These are phyloP conservation scores for Leccinum pallidistipes DNA, from an alignment of 1,284 basidiomycete genomes.

Conservation along the genomic window DNA sequence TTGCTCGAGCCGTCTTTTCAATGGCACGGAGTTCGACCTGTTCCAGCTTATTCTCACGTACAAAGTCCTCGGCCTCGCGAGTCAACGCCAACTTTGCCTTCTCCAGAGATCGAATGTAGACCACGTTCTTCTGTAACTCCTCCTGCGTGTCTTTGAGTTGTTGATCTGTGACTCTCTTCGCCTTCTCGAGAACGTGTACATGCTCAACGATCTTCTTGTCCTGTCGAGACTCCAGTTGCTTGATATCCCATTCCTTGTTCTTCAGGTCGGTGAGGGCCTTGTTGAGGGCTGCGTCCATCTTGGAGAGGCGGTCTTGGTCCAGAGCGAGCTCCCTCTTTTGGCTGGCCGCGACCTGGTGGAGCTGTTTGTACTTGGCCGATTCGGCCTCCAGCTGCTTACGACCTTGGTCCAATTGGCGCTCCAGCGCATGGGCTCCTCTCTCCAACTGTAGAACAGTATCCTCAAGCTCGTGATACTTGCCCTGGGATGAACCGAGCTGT, in stretches of 20 bases:
- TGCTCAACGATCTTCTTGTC: slow-evolving; percentile 99
- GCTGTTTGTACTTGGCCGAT: slow-evolving; percentile 64
- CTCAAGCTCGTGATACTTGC: slow-evolving; percentile 87
- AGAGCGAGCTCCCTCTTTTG: slow-evolving; percentile 70
- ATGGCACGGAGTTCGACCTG: slow-evolving; percentile 64
- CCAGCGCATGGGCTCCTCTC: slow-evolving; percentile 74
- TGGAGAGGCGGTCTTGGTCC: slow-evolving; percentile 69
- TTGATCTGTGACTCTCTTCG: slow-evolving; percentile 93
- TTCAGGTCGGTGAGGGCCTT: slow-evolving; percentile 80
- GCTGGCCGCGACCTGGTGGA: slow-evolving; percentile 66
- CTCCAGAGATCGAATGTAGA: slow-evolving; percentile 83
- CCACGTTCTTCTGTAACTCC: slow-evolving; percentile 71
- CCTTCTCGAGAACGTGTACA: slow-evolving; percentile 96
- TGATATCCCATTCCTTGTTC: slow-evolving; percentile 82
- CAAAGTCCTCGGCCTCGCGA: slow-evolving; percentile 85
- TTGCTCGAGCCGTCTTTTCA: slow-evolving; percentile 61
- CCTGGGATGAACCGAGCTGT: slow-evolving; percentile 69
- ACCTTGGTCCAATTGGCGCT: slow-evolving; percentile 68
- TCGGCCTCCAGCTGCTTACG: slow-evolving; percentile 73
- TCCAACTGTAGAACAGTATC: slow-evolving; percentile 77
- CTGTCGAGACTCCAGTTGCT: slow-evolving; percentile 76
- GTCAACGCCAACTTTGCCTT: slow-evolving; percentile 77
- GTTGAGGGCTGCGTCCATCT: slow-evolving; percentile 80
- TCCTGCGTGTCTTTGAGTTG: slow-evolving; percentile 83
- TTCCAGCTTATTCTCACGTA: slow-evolving; percentile 74